Evolutionary conservation across 495 filamentous ascomycete species (phyloP).

Genomic region (Podospora pseudopauciseta): DNA sequence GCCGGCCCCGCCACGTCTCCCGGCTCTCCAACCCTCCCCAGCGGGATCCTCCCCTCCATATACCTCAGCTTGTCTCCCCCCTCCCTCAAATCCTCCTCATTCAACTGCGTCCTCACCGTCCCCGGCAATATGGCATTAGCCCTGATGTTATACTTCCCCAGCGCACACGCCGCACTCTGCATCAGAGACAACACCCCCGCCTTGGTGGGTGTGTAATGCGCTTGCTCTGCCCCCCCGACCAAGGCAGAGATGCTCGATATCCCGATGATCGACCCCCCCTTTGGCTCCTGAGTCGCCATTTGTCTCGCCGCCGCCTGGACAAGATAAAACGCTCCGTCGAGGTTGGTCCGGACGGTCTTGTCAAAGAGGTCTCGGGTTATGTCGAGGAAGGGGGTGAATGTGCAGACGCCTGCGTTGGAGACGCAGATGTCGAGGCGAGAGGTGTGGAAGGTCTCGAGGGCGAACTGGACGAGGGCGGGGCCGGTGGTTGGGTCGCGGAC

Average conservation of each 20-base stretch:
- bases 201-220: conserved; percentile 90
- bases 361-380: conserved; percentile 60
- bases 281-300: conserved; percentile 61
- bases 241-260: conserved; percentile 85
- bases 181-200: conserved; percentile 79
- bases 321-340: conserved; percentile 81
- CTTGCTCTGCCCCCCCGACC: conserved; percentile 75
- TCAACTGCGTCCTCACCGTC: conserved; percentile 81
- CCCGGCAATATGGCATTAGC: conserved; percentile 87
- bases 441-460: conserved; percentile 52
- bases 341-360: conserved; percentile 69
- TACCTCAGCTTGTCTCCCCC: conserved; percentile 65
- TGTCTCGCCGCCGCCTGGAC: conserved; percentile 78
- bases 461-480: conserved; percentile 50
- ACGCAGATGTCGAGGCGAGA: conserved; percentile 73
- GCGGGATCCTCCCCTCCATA: conserved; percentile 80
- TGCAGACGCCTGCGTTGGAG: conserved; percentile 82
- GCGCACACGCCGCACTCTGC: conserved; percentile 75
- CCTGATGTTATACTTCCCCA: conserved; percentile 71
- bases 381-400: conserved; percentile 78
- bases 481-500: conserved; percentile 64
- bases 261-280: conserved; percentile 77
- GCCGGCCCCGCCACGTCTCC: conserved; percentile 75
- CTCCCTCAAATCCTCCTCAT: conserved; percentile 72
- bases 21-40: conserved; percentile 68